Base-by-base conservation (phyloP, 768 basidiomycete genomes). In the Tubosaeta brunneosetosa region DNA sequence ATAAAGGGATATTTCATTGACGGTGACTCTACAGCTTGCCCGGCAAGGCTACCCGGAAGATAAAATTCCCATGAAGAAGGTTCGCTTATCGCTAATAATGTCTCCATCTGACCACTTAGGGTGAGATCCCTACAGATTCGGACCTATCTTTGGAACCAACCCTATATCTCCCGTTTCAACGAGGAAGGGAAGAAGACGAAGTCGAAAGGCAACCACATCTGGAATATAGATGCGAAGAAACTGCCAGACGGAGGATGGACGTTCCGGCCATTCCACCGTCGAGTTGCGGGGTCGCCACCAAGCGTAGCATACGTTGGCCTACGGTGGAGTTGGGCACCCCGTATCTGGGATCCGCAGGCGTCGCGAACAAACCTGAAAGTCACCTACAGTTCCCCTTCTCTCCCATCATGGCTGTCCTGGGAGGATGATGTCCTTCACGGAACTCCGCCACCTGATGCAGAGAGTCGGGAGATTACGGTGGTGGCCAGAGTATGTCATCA, bases 121-220 rank as follows among this genome's bases (percentile, higher is more conserved):
- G 47, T 56, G 66, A 66, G 61, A 63, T 64, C 52, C 54, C 56
- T 44, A 54, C 17, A 92, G 90, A 83, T 91, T 67, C 86, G 94
- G 61, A 86, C 92, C 72, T 99, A 97, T 73, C 82, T 99, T 46
- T 99, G 95, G 95, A 85, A 84, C 55, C 91, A 94, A 61, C 86
- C 85, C 29, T 86, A 88, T 66, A 98, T 99, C 66, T 86, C 93
- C 27, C 89, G 95, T 29, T 98, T 94, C 77, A 99, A 99, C 67
- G 93, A 97, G 64, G 95, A 98, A 67, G 95, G 95, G 33, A 97
- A 97, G 72, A 99, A 99, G 73, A 91, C 94, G 22, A 99, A 99
- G 72, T 94, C 92, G 49, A 97, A 97, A 75, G 95, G 95, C 44
- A 99, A 99, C 72, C 95, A 98, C 63, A 97, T 97, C 59, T 99